Percentiles rank a stretch among this genome's conserved stretches.
Evolutionary conservation across 2,329 filamentous ascomycete species (phyloP).

Genomic region (Cercospora janseana): DNA sequence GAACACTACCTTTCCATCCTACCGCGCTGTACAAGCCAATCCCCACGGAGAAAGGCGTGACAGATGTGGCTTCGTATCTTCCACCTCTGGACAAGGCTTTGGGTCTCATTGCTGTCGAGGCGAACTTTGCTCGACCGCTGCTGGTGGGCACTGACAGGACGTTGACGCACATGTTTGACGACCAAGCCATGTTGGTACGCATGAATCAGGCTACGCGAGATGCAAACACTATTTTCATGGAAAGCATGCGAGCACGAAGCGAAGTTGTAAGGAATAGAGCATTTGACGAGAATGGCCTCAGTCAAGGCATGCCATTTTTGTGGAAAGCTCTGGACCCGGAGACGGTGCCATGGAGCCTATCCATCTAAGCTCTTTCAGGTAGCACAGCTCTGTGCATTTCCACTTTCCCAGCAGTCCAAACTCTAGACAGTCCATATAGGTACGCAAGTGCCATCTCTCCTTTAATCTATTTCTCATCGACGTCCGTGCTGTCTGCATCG

Average conservation of each 20-base stretch:
- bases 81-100: slow-evolving; percentile 37
- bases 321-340: slow-evolving; percentile 39
- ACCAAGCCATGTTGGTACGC: slow-evolving; percentile 36
- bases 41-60: slow-evolving; percentile 44
- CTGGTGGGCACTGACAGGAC: slow-evolving; percentile 40
- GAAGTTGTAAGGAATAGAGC: slow-evolving; percentile 38
- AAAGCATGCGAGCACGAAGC: slow-evolving; percentile 43
- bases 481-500: slow-evolving; percentile 7
- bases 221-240: slow-evolving; percentile 41
- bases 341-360: slow-evolving; percentile 26
- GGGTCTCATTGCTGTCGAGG: slow-evolving; percentile 41
- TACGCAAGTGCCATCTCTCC: too few species aligned
- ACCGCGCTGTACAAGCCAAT: slow-evolving; percentile 43
- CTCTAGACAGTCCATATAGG: too few species aligned
- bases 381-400: background rate
- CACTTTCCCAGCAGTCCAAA: too few species aligned
- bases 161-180: slow-evolving; percentile 46
- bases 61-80: slow-evolving; percentile 36
- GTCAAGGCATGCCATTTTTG: slow-evolving; percentile 51
- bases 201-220: slow-evolving; percentile 37
- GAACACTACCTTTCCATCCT: slow-evolving; percentile 46
- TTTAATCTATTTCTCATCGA: slow-evolving; percentile 7
- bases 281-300: slow-evolving; percentile 47
- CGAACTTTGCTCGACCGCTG: slow-evolving; percentile 45
- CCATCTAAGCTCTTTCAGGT: slow-evolving; percentile 10